Percentiles rank a stretch among this genome's conserved stretches.
These are phyloP conservation scores for Leishmania amazonensis DNA, from an alignment of 208 protist genomes.

Conservation along the genomic window DNA sequence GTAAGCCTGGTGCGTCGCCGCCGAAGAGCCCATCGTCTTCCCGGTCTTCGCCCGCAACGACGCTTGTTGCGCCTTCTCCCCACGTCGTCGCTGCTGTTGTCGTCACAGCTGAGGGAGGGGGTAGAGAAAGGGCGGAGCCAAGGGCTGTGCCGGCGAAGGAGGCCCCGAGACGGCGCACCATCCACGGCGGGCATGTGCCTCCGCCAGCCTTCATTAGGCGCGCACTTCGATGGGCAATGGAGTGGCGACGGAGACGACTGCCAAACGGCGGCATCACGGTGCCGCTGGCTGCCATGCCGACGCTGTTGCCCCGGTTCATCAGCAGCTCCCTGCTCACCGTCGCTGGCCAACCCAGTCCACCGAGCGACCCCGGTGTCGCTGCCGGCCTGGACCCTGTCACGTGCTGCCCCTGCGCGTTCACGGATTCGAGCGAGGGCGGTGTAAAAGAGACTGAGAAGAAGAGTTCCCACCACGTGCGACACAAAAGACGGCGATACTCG, in stretches of 20 bases:
- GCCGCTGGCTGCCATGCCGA: not conserved
- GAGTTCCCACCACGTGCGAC: constrained; percentile 24
- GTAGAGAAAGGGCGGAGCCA: not conserved
- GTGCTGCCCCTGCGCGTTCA: constrained; percentile 13
- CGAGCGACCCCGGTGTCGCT: not conserved
- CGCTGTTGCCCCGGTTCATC: not conserved
- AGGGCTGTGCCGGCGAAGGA: not conserved
- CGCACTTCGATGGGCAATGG: not conserved
- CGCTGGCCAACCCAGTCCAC: not conserved
- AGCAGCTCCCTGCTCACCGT: not conserved
- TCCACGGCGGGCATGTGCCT: not conserved
- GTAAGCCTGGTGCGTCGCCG: not conserved
- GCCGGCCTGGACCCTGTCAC: constrained; percentile 1
- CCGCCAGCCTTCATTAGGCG: not conserved
- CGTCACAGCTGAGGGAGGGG: not conserved
- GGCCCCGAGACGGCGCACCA: not conserved
- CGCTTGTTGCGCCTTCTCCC: not conserved
- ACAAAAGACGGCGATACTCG: constrained; percentile 20
- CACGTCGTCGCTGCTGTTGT: not conserved
- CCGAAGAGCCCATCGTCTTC: not conserved
- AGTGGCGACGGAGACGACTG: not conserved
- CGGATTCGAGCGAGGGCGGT: constrained; percentile 15
- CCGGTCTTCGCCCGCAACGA: not conserved
- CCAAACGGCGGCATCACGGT: not conserved
- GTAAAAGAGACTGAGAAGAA: constrained; percentile 18